Evolutionary conservation across 129 eudicot species (phyloP), one percentile per base, ranked within the genome.

Genomic region (Deinandra increscens): DNA sequence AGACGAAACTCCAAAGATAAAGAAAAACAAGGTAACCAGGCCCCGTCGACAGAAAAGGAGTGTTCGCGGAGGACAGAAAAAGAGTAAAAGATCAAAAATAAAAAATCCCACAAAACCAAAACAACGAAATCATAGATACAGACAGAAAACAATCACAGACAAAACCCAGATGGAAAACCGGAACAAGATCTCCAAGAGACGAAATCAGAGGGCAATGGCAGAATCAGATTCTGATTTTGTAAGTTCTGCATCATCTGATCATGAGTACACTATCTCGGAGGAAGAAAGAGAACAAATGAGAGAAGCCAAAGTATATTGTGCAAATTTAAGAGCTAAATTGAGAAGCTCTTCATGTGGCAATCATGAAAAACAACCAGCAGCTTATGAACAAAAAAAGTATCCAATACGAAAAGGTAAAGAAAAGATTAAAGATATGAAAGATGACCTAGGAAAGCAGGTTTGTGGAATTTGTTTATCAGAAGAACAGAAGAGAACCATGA

Each of bases 391-490:
- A 70, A 78, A 79, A 65, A 85, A 78, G 64, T 70, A 78, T 69
- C 83, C 79, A 9, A 71, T 42, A 68, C 76, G 88, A 58, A 93
- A 87, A 80, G 99, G 97, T 22, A 93, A 93, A 76, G 90, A 87
- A 48, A 93, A 89, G 84, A 70, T 73, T 41, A 90, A 73, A 80
- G 87, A 82, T 13, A 5, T 74, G 46, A 81, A 88, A 73, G 78
- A 71, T 48, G 91, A 83, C 73, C 56, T 44, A 50, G 87, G 85
- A 64, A 89, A 89, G 77, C 99, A 87, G 79, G 95, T 93, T 55
- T 93, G 99, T 76, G 99, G 99, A 19, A 89, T 93, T 45, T 93
- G 99, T 72, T 75, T 93, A 49, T 84, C 97, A 38, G 97, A 89
- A 82, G 97, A 93, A 77, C 97, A 79, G 29, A 93, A 87, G 78